Percentiles rank a stretch among this genome's conserved stretches.
phyloP scores from a whole-genome alignment of 768 basidiomycete genomes.

The Hemileccinum impolitum region DNA sequence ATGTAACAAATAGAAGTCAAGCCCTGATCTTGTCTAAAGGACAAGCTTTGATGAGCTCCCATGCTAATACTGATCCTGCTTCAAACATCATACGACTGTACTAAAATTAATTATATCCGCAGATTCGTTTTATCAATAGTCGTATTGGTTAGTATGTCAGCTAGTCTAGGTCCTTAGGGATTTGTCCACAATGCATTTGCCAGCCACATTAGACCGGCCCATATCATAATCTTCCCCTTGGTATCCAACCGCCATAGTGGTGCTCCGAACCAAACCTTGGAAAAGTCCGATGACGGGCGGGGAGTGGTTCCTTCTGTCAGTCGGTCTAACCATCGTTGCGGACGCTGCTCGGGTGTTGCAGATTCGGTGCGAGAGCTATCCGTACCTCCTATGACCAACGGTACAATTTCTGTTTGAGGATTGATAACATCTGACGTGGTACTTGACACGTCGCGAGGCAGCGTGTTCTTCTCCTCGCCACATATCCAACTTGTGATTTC shows the following conservation, averaged over 20 bases:
- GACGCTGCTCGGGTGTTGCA: slow-evolving; percentile 33
- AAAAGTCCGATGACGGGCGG: slow-evolving; percentile 17
- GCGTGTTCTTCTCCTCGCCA: slow-evolving; percentile 27
- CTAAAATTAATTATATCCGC: slow-evolving; percentile 9
- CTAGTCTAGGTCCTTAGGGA: slow-evolving; percentile 10
- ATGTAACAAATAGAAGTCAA: slow-evolving; percentile 88
- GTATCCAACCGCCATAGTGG: slow-evolving; percentile 38
- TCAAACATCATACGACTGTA: slow-evolving; percentile 2
- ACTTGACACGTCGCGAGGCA: slow-evolving; percentile 17
- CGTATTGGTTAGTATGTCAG: not conserved
- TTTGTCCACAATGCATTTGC: slow-evolving; percentile 60
- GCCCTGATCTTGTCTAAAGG: slow-evolving; percentile 78
- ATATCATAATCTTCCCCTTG: slow-evolving; percentile 40
- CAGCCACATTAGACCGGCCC: slow-evolving; percentile 55
- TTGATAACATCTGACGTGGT: not conserved
- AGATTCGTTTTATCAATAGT: slow-evolving; percentile 5
- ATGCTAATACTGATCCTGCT: slow-evolving; percentile 81
- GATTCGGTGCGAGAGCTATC: slow-evolving; percentile 24
- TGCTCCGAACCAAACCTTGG: slow-evolving; percentile 31
- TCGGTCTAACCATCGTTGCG: slow-evolving; percentile 50
- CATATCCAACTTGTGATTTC: slow-evolving; percentile 64
- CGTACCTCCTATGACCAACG: slow-evolving; percentile 1
- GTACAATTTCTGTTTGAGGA: slow-evolving; percentile 10
- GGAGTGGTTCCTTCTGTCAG: slow-evolving; percentile 35
- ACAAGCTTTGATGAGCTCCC: slow-evolving; percentile 72